These are phyloP conservation scores for Ustilago tritici DNA, from an alignment of 1,284 basidiomycete species.

Conservation along the genomic window DNA sequence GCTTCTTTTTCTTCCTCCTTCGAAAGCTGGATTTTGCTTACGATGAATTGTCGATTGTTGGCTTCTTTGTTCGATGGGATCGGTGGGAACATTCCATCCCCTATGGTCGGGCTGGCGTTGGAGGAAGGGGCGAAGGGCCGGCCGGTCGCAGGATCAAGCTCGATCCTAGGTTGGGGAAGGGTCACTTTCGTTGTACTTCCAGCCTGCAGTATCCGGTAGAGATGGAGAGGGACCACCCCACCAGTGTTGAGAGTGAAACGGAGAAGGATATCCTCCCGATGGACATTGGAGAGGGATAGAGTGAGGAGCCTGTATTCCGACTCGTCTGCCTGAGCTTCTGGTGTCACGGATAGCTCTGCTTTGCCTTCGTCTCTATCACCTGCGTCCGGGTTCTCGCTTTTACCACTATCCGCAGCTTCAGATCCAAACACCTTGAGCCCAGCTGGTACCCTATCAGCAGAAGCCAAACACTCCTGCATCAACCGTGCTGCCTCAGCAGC, in stretches of 20 bases:
- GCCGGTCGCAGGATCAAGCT: slow-evolving; percentile 70
- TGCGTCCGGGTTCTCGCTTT: too few relatives aligned
- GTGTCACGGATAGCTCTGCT: not conserved
- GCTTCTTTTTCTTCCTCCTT: slow-evolving; percentile 76
- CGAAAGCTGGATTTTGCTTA: slow-evolving; percentile 79
- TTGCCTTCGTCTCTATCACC: not conserved
- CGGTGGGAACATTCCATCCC: slow-evolving; percentile 74
- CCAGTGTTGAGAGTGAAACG: slow-evolving; percentile 76
- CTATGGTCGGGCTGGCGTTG: slow-evolving; percentile 33
- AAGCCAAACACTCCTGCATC: slow-evolving; percentile 70
- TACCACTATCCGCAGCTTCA: slow-evolving; percentile 58
- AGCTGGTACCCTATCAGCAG: slow-evolving; percentile 22
- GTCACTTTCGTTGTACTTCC: slow-evolving; percentile 31
- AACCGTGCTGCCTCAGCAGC: slow-evolving; percentile 54
- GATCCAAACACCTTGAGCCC: slow-evolving; percentile 46
- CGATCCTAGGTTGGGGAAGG: slow-evolving; percentile 71
- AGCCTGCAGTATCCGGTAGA: slow-evolving; percentile 22
- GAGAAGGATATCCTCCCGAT: slow-evolving; percentile 86
- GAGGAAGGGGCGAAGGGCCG: slow-evolving; percentile 11
- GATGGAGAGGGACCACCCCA: slow-evolving; percentile 22
- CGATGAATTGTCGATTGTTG: slow-evolving; percentile 87
- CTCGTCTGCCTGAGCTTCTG: slow-evolving; percentile 17
- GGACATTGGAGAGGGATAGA: slow-evolving; percentile 87
- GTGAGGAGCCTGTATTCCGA: slow-evolving; percentile 81
- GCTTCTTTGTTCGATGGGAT: slow-evolving; percentile 79